Evolutionary conservation across 371 early-diverging fungal genomes (phyloP).

Genomic region (Mortierella sp.): DNA sequence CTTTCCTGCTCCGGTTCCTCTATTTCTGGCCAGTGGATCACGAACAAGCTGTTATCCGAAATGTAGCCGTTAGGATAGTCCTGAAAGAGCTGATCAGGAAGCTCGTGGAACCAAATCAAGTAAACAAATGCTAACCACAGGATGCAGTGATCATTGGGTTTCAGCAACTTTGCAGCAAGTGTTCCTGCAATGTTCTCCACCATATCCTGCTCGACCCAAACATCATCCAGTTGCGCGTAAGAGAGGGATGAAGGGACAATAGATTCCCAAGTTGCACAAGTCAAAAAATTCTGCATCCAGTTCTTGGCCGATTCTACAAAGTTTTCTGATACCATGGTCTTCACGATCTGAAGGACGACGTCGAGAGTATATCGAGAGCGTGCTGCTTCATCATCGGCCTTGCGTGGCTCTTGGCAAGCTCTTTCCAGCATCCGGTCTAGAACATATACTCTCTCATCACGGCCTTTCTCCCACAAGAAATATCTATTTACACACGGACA

Average conservation of each 20-base stretch:
- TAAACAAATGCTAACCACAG: slow-evolving; percentile 47
- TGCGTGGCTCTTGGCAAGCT: slow-evolving; percentile 23
- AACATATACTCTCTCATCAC: slow-evolving; percentile 31
- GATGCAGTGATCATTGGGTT: slow-evolving; percentile 36
- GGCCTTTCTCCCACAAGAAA: slow-evolving; percentile 36
- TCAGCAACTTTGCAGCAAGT: slow-evolving; percentile 28
- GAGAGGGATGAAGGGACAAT: slow-evolving; percentile 33
- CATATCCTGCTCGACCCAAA: slow-evolving; percentile 50
- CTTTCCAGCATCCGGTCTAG: slow-evolving; percentile 40
- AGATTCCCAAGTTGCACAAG: slow-evolving; percentile 26
- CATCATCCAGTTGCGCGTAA: slow-evolving; percentile 31
- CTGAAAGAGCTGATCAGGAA: slow-evolving; percentile 36
- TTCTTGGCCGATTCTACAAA: slow-evolving; percentile 47
- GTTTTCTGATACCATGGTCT: slow-evolving; percentile 16
- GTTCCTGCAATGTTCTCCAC: slow-evolving; percentile 39
- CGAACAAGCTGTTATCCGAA: slow-evolving; percentile 25
- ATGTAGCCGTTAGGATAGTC: slow-evolving; percentile 35
- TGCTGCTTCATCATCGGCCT: not conserved
- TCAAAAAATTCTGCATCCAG: slow-evolving; percentile 49
- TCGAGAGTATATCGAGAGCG: slow-evolving; percentile 40
- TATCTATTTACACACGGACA: slow-evolving; percentile 12
- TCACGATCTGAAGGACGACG: slow-evolving; percentile 41
- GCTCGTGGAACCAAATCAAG: slow-evolving; percentile 51
- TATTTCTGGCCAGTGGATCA: slow-evolving; percentile 36
- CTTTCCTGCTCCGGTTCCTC: slow-evolving; percentile 40